These are phyloP conservation scores for Zoysia matrella DNA, from an alignment of 202 grass and related monocot genomes.

Conservation along the genomic window DNA sequence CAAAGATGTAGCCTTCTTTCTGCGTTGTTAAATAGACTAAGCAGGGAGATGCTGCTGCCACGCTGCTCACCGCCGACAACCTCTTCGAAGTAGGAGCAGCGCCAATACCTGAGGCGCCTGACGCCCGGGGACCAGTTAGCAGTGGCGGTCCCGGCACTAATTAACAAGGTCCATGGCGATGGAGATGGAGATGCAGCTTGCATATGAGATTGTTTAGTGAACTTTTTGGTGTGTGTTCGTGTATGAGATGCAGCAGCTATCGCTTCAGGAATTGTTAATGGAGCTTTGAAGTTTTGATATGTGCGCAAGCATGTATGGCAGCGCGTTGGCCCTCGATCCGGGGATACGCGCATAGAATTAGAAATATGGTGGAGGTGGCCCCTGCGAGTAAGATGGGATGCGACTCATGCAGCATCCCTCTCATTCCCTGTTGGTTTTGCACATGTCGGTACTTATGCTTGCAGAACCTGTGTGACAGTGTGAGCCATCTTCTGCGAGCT, in stretches of 20 bases:
- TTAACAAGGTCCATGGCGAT: too few relatives aligned
- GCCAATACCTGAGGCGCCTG: constrained; percentile 39
- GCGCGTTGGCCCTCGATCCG: neutral
- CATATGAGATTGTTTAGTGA: neutral
- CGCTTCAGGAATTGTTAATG: neutral
- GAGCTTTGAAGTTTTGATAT: neutral
- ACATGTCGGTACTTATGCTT: neutral
- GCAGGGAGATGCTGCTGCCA: neutral
- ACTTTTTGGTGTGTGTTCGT: neutral
- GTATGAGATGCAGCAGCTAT: neutral
- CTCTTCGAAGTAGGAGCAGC: constrained; percentile 32
- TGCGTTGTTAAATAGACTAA: constrained; percentile 1
- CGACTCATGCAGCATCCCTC: constrained; percentile 23
- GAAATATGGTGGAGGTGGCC: constrained; percentile 37
- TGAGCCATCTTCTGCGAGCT: neutral
- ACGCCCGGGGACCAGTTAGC: constrained; percentile 38
- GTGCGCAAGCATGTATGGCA: neutral
- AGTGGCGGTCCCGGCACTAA: neutral
- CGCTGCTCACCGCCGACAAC: constrained; percentile 15
- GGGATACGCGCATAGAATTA: constrained; percentile 1
- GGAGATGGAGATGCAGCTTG: neutral
- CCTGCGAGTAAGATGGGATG: constrained; percentile 32
- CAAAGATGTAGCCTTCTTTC: constrained; percentile 25
- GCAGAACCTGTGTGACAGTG: neutral
- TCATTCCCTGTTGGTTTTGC: constrained; percentile 9